Base-by-base conservation (phyloP, 768 basidiomycete species). In the Psilocybe cyanescens region DNA sequence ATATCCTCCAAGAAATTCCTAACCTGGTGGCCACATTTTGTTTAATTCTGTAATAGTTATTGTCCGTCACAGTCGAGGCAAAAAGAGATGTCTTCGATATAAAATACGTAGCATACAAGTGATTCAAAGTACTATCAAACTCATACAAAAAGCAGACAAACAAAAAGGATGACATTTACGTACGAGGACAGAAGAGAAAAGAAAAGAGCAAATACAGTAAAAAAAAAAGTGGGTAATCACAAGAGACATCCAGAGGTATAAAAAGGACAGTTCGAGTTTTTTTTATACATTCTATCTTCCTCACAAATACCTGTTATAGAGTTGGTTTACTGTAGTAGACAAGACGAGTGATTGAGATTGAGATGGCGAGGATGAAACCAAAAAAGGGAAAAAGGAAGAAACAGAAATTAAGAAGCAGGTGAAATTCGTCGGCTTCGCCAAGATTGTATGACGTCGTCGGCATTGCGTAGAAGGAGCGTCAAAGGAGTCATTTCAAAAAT, bases 221-320 rank as follows among this genome's bases (percentile, higher is more conserved):
- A 24, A 62, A 29, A 29, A 24, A 24, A 58, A 45, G 29, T 41
- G 24, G 24, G 37, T 56, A 55, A 48, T 54, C 60, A 58, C 49
- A 65, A 44, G 46, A 61, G 46, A 60, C 35, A 60, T 63, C 50
- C 61, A 31, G 41, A 57, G 54, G 63, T 57, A 65, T 65, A 46
- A 57, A 51, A 12, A 19, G 19, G 24, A 39, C 48, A 51, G 37
- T 45, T 55, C 24, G 24, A 24, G 24, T 47, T 44, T 54, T 44
- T 14, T n/a, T 14, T 44, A n/a, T 47, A 60, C 45, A 60, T 55
- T 55, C 46, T 60, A 55, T 28, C 49, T 45, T 53, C 58, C 39
- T 39, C 33, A 17, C 33, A 31, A 56, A 56, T 44, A 55, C 14
- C 47, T 37, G 54, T 12, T 48, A 35, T 19, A 55, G 44, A 44